Percentiles rank a stretch among this genome's conserved stretches.
Evolutionary conservation across 352 stramenopile species (phyloP).

Genomic region (Stramenopiles sp.): DNA sequence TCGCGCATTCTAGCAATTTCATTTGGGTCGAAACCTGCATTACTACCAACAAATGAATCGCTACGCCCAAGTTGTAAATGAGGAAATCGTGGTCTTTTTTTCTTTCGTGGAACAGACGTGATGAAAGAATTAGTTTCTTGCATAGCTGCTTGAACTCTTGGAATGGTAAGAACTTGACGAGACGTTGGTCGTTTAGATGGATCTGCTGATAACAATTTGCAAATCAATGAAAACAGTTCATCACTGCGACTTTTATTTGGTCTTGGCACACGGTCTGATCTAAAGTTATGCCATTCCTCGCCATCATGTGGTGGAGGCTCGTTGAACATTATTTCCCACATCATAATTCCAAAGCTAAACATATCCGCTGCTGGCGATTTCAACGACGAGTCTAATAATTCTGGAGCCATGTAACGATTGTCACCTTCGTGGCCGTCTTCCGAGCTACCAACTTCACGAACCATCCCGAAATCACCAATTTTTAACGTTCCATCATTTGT

Average conservation of each 20-base stretch:
- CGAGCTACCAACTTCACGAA: constrained; percentile 24
- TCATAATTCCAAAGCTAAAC: constrained; percentile 61
- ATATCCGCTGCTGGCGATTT: constrained; percentile 60
- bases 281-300: constrained; percentile 40
- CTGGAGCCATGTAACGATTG: constrained; percentile 63
- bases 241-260: neutral
- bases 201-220: constrained; percentile 31
- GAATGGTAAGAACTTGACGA: constrained; percentile 22
- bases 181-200: constrained; percentile 28
- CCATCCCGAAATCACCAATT: constrained; percentile 77
- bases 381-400: constrained; percentile 43
- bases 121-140: neutral
- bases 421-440: constrained; percentile 31
- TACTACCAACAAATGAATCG: neutral
- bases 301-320: constrained; percentile 18
- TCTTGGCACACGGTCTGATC: constrained; percentile 28
- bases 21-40: neutral
- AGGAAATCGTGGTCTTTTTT: neutral
- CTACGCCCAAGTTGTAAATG: neutral
- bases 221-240: neutral
- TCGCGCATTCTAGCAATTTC: neutral
- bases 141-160: constrained; percentile 14
- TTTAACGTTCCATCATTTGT: constrained; percentile 37
- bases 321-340: constrained; percentile 14
- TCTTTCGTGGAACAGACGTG: neutral